Evolutionary conservation across 345 rosid species (phyloP).

Genomic region (Arabidopsis suecica): DNA sequence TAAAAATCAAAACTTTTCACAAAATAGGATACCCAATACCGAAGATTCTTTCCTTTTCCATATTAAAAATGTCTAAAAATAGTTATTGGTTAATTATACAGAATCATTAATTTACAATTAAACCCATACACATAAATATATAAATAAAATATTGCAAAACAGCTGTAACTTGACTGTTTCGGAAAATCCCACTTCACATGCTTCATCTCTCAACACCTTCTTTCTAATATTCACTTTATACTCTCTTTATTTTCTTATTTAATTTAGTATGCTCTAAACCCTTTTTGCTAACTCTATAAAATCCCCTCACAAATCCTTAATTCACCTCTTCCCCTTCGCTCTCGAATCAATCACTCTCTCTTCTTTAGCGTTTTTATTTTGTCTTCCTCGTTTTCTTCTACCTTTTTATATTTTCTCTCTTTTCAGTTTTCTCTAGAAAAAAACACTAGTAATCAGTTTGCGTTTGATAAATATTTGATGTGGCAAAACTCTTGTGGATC

Average conservation of each 20-base stretch:
- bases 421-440: not conserved
- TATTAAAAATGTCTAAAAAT: not conserved
- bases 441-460: not conserved
- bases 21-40: not conserved
- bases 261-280: not conserved
- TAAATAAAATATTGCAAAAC: constrained; percentile 33
- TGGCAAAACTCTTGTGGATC: constrained; percentile 27
- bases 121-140: constrained; percentile 15
- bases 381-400: not conserved
- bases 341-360: constrained; percentile 26
- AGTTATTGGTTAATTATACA: constrained; percentile 11
- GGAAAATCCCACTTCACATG: constrained; percentile 42
- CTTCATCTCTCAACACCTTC: constrained; percentile 21
- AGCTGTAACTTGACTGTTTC: constrained; percentile 45
- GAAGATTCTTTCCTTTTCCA: not conserved
- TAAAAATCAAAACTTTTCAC: not conserved
- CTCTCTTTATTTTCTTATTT: not conserved
- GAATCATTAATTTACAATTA: constrained; percentile 17
- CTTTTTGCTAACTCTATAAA: constrained; percentile 32
- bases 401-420: not conserved
- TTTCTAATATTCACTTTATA: not conserved
- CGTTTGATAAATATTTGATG: constrained; percentile 23
- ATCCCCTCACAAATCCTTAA: constrained; percentile 17
- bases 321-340: constrained; percentile 41
- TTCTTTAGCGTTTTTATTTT: not conserved